Percentiles rank a stretch among this genome's conserved stretches.
These are phyloP conservation scores for Lantana camara DNA, from an alignment of 257 asterid species.

Conservation along the genomic window DNA sequence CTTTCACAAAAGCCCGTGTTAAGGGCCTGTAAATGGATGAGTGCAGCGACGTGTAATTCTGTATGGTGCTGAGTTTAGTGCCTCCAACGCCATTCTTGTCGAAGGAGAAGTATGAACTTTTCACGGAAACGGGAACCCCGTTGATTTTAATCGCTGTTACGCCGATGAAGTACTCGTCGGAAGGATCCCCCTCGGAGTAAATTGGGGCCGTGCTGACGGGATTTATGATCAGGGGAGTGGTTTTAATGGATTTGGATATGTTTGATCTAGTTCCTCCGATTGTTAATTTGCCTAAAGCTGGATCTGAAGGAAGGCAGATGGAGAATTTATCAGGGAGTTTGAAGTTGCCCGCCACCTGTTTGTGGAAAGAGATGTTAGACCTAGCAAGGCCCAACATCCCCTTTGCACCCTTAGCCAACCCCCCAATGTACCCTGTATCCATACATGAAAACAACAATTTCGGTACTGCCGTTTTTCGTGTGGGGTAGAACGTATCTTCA, in stretches of 20 bases:
- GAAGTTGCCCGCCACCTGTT: conserved; percentile 28
- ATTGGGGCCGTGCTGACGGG: conserved; percentile 38
- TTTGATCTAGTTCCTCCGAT: conserved; percentile 25
- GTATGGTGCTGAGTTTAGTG: conserved; percentile 52
- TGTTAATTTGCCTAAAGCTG: neutral
- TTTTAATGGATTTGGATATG: neutral
- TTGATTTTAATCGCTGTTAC: conserved; percentile 42
- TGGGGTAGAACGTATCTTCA: conserved; percentile 28
- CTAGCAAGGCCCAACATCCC: conserved; percentile 43
- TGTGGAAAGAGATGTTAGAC: conserved; percentile 32
- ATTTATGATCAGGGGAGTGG: conserved; percentile 43
- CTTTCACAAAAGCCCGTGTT: conserved; percentile 42
- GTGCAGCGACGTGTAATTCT: conserved; percentile 48
- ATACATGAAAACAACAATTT: conserved; percentile 32
- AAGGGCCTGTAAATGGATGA: conserved; percentile 45
- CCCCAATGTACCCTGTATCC: conserved; percentile 15
- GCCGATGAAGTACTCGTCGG: conserved; percentile 52
- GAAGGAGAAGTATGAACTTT: conserved; percentile 38
- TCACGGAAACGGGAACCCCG: conserved; percentile 32
- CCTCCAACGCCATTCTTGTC: conserved; percentile 49
- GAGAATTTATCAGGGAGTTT: conserved; percentile 24
- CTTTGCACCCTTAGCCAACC: conserved; percentile 37
- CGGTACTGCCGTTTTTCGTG: neutral
- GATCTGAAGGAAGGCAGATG: too few relatives aligned
- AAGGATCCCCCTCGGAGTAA: conserved; percentile 32